These are phyloP conservation scores for Ascoidea rubescens DNA, from an alignment of 805 yeast species.

Conservation along the genomic window DNA sequence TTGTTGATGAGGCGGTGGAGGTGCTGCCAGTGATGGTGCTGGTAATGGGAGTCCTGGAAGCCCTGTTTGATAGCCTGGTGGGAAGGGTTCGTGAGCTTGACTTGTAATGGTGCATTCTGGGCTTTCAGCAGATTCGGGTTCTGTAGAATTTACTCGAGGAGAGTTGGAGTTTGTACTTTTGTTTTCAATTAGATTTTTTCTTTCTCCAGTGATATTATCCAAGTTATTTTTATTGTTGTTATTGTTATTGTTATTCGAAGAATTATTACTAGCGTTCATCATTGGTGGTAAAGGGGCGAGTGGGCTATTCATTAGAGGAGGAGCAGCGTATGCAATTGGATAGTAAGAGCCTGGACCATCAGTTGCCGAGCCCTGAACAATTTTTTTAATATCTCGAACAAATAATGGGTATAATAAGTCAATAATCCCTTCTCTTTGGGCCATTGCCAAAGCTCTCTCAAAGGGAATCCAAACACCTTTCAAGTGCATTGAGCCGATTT, in stretches of 20 bases:
- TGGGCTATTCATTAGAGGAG: background rate
- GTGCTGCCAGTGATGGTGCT: background rate
- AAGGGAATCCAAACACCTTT: conserved; percentile 72
- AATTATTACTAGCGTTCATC: background rate
- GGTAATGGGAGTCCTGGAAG: background rate
- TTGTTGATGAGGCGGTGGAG: background rate
- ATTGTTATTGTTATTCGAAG: background rate
- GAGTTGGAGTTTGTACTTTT: background rate
- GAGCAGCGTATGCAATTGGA: background rate
- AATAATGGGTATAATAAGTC: conserved; percentile 43
- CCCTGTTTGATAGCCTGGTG: background rate
- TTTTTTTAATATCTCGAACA: conserved; percentile 46
- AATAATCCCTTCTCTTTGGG: conserved; percentile 52
- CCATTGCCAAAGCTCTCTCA: conserved; percentile 56
- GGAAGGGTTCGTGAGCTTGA: background rate
- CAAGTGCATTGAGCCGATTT: conserved; percentile 63
- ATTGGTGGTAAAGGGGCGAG: background rate
- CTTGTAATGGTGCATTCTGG: background rate
- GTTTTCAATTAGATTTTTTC: background rate
- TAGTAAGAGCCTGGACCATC: background rate
- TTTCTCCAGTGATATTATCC: background rate
- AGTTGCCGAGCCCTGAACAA: background rate
- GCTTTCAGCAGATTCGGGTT: too few relatives aligned
- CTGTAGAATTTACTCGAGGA: background rate
- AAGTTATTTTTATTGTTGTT: too few relatives aligned